Conservation (phyloP, 1,139 yeast species). For the Meyerozyma elateridarum region DNA sequence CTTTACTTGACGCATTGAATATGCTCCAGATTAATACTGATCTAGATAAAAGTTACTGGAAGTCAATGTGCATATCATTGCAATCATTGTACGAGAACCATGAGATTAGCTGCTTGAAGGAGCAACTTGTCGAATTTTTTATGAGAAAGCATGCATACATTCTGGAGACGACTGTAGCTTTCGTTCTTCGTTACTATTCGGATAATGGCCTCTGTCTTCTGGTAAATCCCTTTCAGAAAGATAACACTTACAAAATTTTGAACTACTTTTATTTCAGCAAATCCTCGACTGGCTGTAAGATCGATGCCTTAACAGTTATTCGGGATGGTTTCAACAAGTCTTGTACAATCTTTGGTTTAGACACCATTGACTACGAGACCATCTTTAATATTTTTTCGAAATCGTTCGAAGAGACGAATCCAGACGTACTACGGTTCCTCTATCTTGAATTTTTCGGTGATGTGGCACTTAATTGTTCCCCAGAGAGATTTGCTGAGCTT, state of each 20-base stretch:
- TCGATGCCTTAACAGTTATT: slow-evolving; percentile 39
- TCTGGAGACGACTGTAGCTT: slow-evolving; percentile 31
- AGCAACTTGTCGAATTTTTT: slow-evolving; percentile 40
- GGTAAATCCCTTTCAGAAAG: slow-evolving; percentile 49
- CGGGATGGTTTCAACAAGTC: slow-evolving; percentile 40
- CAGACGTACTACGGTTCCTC: slow-evolving; percentile 28
- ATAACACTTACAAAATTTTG: slow-evolving; percentile 42
- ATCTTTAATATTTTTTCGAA: slow-evolving; percentile 26
- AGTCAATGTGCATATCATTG: slow-evolving; percentile 33
- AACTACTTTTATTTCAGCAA: slow-evolving; percentile 37
- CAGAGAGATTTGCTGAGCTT: slow-evolving; percentile 20
- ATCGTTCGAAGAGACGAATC: slow-evolving; percentile 25
- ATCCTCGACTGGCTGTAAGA: slow-evolving; percentile 27
- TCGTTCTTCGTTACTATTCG: slow-evolving; percentile 43
- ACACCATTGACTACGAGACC: slow-evolving; percentile 23
- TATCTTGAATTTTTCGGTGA: slow-evolving; percentile 27
- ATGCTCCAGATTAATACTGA: slow-evolving; percentile 20
- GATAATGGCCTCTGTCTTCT: slow-evolving; percentile 53
- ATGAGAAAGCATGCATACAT: slow-evolving; percentile 33
- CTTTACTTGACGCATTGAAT: slow-evolving; percentile 35
- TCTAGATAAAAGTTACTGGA: slow-evolving; percentile 31
- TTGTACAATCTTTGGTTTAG: slow-evolving; percentile 20
- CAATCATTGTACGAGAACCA: slow-evolving; percentile 30
- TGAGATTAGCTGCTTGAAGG: slow-evolving; percentile 42
- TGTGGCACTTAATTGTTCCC: slow-evolving; percentile 22